Evolutionary conservation across 2,329 filamentous ascomycete species (phyloP), one percentile per base, ranked within the genome.

Genomic region (Shiraia bambusicola): DNA sequence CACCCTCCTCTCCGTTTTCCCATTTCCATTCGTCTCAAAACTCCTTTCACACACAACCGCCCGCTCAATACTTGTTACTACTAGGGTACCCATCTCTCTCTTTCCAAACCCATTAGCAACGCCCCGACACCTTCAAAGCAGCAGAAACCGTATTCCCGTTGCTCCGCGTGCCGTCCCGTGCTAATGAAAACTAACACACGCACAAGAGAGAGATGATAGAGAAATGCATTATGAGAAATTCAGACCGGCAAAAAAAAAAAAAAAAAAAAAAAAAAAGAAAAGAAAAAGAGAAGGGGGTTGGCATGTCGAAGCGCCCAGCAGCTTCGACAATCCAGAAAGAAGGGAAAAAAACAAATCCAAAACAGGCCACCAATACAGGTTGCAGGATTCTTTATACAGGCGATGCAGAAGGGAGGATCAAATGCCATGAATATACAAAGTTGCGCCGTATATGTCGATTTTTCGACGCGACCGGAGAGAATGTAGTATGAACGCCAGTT

Each of bases 351-450:
- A 27, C 15, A 35, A n/a, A 16, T 8, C 19, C 4, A 22, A 22
- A 22, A 4, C 8, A 5, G 19, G 19, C 19, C 24, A 32, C 34
- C 39, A 38, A 41, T 41, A 37, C 37, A 39, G 32, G 19, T 26
- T 27, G 26, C 19, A 48, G 44, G 50, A 47, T 47, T 44, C 27
- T 55, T 47, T 51, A 37, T 58, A 58, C 53, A 55, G 45, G 46
- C 42, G 39, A 55, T 57, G 55, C 50, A 56, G 43, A 44, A 37
- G 31, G 32, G 41, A 47, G 40, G 47, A 41, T 45, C 35, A 52
- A 35, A 54, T 50, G 51, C 52, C 50, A 43, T 44, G 22, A 41
- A 56, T 59, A 49, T 56, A 58, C 54, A 59, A 50, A 45, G 37
- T 22, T 28, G 54, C 52, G 45, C 45, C 47, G 38, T 48, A 50